Percentiles rank a stretch among this genome's conserved stretches.
These are phyloP conservation scores for Saccharomyces hybrid DNA, from an alignment of 1,139 yeast genomes.

Conservation along the genomic window DNA sequence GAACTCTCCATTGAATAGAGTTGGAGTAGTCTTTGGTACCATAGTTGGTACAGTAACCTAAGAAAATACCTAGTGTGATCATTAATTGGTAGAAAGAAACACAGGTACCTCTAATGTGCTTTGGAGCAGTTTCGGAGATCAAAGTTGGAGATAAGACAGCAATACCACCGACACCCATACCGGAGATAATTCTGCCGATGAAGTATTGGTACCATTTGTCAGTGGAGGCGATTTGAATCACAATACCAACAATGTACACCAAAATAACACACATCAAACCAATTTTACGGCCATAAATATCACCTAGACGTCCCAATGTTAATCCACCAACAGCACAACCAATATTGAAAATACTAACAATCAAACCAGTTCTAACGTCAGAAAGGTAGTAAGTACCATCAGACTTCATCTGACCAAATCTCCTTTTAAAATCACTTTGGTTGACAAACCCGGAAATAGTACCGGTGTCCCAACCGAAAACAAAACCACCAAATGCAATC, in stretches of 20 bases:
- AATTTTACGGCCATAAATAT: conserved; percentile 51
- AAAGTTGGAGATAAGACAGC: conserved; percentile 53
- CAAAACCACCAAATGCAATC: conserved; percentile 61
- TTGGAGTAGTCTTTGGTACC: conserved; percentile 41
- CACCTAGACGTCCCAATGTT: conserved; percentile 45
- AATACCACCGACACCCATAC: conserved; percentile 54
- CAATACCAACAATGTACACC: conserved; percentile 51
- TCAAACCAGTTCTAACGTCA: conserved; percentile 49
- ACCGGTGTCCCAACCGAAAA: conserved; percentile 71
- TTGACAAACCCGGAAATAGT: conserved; percentile 68
- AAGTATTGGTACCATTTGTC: conserved; percentile 42
- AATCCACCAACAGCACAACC: conserved; percentile 62
- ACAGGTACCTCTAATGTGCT: conserved; percentile 56
- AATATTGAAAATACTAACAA: conserved; percentile 56
- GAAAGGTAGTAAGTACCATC: conserved; percentile 36
- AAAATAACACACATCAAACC: conserved; percentile 47
- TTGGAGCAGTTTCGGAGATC: conserved; percentile 56
- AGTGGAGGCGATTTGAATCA: conserved; percentile 48
- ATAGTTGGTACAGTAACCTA: conserved; percentile 52
- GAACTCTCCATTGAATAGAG: conserved; percentile 53
- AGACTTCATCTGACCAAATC: conserved; percentile 46
- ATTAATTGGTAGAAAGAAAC: conserved; percentile 55
- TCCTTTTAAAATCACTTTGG: conserved; percentile 50
- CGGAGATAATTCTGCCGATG: conserved; percentile 54
- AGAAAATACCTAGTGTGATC: conserved; percentile 50